Percentiles rank a stretch among this genome's conserved stretches.
Conservation (phyloP, 352 stramenopile genomes). For the Blastocystis hominis region DNA sequence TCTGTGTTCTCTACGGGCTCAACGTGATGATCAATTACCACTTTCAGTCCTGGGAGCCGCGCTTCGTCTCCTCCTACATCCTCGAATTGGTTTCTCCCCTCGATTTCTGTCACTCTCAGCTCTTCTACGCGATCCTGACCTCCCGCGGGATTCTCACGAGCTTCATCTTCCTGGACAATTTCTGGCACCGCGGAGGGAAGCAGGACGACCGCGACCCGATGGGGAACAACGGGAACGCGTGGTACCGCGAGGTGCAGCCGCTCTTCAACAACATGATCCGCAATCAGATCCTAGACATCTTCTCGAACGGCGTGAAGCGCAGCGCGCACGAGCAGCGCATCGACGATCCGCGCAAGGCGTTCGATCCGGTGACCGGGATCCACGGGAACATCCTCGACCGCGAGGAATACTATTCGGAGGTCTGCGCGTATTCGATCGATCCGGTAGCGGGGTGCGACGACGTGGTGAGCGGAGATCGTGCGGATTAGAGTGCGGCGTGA, state of each 20-base stretch:
- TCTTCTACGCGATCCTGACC: slow-evolving; percentile 45
- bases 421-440: background rate
- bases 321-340: background rate
- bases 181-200: background rate
- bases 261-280: slow-evolving; percentile 46
- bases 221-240: background rate
- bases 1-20: background rate
- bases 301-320: background rate
- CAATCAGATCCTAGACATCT: slow-evolving; percentile 41
- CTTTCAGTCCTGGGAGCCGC: background rate
- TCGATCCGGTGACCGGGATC: background rate
- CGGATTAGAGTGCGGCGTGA: background rate
- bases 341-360: slow-evolving; percentile 8
- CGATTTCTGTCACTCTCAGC: background rate
- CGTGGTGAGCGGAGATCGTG: background rate
- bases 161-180: slow-evolving; percentile 38
- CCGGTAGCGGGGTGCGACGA: background rate
- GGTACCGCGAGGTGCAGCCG: slow-evolving; percentile 39
- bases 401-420: slow-evolving; percentile 12
- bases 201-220: slow-evolving; percentile 13
- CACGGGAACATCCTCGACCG: background rate
- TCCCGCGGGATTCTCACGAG: background rate
- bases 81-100: background rate
- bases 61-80: background rate
- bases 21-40: slow-evolving; percentile 34